Base-by-base conservation (phyloP, 163 green algal genomes). In the Volvox carteri region DNA sequence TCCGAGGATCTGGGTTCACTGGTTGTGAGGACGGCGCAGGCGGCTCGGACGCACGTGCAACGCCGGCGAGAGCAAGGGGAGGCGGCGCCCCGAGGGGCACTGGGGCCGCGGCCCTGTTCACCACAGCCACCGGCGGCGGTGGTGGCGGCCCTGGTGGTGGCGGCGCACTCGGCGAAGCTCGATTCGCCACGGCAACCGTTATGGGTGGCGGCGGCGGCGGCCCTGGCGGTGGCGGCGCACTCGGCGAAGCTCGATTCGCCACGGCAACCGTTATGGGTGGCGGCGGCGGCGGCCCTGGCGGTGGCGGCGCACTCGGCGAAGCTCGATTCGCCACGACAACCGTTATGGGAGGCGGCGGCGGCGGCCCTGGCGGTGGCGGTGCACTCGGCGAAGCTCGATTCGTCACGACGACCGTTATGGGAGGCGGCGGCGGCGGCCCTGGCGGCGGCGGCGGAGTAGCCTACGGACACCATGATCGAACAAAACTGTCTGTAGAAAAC, bases 301-400 rank as follows among this genome's bases (percentile, higher is more conserved):
- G 81, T 21, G 81, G 81, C 35, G 81, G 79, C 30, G 79, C 39
- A 25, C 0, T 46, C 2, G 78, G 78, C 19, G 78, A 25, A 18
- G 16, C 30, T 3, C 18, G 30, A 7, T 72, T 72, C 60, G 7
- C 11, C 28, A 35, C 65, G 0, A 25, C 42, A 18, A 28, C 35
- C 2, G 78, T 18, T 0, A 74, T 42, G 1, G 62, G 42, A 16
- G 81, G 81, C n/a, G 81, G 81, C 46, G 81, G 81, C 8, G 81
- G 81, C 2, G 81, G 81, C n/a, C 81, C 81, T 12, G 81, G 81
- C 0, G 79, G 79, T 30, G 79, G 79, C 41, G 79, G 79, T 30
- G 79, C 48, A 5, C 9, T 37, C 21, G 73, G 16, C 35, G 67
- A 18, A 28, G 33, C 25, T 6, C 25, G 30, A 7, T 72, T 72